Base-by-base conservation (phyloP, 2,329 filamentous ascomycete genomes). In the Colletotrichum incanum region DNA sequence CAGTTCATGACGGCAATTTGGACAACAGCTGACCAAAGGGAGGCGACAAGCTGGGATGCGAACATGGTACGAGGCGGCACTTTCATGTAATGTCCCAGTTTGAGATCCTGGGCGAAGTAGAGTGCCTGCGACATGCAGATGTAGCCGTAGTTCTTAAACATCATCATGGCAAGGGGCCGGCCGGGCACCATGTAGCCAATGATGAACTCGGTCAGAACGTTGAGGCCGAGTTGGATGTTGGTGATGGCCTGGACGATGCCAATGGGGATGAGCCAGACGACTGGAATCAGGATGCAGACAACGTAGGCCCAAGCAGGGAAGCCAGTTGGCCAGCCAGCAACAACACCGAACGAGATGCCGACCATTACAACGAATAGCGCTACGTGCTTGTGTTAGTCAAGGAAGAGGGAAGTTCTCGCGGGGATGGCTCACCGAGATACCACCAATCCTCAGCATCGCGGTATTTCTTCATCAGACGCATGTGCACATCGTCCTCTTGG, bases 71-170 rank as follows among this genome's bases (percentile, higher is more conserved):
- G 87, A 9, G 89, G 90, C 2, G 90, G 89, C 2, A 88, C 86
- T 80, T 88, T 88, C 89, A 92, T 92, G 82, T 93, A 93, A 78
- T 93, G 91, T 26, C 89, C 91, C 2, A 92, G 85, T 79, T 92
- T 93, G 76, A 93, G 85, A 75, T 93, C 91, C 78, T 91, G 89
- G 6, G 86, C 84, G 79, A 93, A 93, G 79, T 88, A 90, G 61
- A 92, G 83, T 0, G 89, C 91, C 79, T 93, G 90, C 20, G 85
- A 85, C 89, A 93, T 92, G 81, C 86, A 90, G 67, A 93, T 88
- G 78, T 92, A 93, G 62, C 91, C 90, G 76, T 92, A 94, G 73
- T 91, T 93, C 81, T 93, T 93, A 84, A 94, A 94, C 83, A 94
- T 87, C 92, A 94, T 94, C 87, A 93, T 91, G 59, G 91, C 91